phyloP scores from a whole-genome alignment of 352 stramenopile genomes.

The Halophytophthora polymorphica region DNA sequence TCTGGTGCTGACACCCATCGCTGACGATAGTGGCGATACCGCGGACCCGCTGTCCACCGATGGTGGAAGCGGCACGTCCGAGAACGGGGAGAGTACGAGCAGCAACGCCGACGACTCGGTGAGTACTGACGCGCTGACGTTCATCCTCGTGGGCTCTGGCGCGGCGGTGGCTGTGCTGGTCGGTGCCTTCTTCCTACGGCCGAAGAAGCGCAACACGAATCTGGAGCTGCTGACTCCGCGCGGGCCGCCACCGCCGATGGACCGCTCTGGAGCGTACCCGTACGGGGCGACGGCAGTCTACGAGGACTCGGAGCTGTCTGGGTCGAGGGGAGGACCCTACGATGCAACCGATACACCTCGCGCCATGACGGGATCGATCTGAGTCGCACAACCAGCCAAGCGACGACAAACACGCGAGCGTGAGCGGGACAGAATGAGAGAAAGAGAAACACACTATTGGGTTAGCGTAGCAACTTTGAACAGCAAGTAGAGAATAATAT shows the following conservation, averaged over 20 bases:
- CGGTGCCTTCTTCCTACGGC: conserved; percentile 30
- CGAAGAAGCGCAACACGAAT: conserved; percentile 17
- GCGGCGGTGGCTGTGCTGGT: conserved; percentile 26
- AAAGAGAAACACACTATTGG: background rate
- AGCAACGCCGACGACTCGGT: conserved; percentile 10
- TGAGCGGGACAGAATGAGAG: background rate
- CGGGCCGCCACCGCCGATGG: conserved; percentile 15
- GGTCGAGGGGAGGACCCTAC: conserved; percentile 23
- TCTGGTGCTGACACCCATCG: conserved; percentile 28
- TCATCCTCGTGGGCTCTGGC: conserved; percentile 29
- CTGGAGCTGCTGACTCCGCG: conserved; percentile 22
- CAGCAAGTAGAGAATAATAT: background rate
- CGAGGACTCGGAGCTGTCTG: conserved; percentile 19
- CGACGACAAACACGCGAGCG: background rate
- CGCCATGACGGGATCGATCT: conserved; percentile 15
- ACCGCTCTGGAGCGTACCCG: conserved; percentile 18
- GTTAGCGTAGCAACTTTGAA: background rate
- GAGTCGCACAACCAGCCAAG: conserved; percentile 16
- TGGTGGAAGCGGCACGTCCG: conserved; percentile 10
- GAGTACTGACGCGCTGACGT: conserved; percentile 22
- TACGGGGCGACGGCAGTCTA: too few relatives aligned
- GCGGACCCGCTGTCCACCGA: conserved; percentile 17
- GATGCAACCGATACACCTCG: conserved; percentile 28
- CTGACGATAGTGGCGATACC: conserved; percentile 17
- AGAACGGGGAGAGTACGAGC: conserved; percentile 9